Conservation (phyloP, 768 basidiomycete genomes). For the Lentinula guzmanii region DNA sequence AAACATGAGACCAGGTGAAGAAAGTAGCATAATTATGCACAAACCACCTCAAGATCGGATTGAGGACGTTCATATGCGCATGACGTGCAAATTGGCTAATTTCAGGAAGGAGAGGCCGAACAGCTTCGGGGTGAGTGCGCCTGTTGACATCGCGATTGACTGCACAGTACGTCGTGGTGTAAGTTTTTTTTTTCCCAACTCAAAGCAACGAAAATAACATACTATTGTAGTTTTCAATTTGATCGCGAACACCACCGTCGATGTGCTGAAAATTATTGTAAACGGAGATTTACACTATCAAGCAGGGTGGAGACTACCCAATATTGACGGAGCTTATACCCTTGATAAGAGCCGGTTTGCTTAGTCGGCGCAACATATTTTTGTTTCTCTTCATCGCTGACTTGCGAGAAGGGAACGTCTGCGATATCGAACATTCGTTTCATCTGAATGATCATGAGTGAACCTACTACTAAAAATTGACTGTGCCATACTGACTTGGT, state of each 20-base stretch:
- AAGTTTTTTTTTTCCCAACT: too few species aligned
- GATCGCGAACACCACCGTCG: slow-evolving; percentile 34
- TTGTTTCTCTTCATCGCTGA: slow-evolving; percentile 35
- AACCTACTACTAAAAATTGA: neutral
- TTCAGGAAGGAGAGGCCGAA: slow-evolving; percentile 23
- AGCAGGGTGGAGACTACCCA: slow-evolving; percentile 26
- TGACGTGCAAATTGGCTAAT: slow-evolving; percentile 21
- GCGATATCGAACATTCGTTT: slow-evolving; percentile 43
- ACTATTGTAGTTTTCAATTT: slow-evolving; percentile 39
- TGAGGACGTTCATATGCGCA: slow-evolving; percentile 21
- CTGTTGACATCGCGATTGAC: slow-evolving; percentile 27
- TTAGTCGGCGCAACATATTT: slow-evolving; percentile 31
- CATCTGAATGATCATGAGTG: slow-evolving; percentile 20
- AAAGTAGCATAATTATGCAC: neutral
- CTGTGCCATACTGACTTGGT: slow-evolving; percentile 23
- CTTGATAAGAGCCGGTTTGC: slow-evolving; percentile 41
- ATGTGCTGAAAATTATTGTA: slow-evolving; percentile 24
- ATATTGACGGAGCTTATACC: slow-evolving; percentile 46
- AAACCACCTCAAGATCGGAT: slow-evolving; percentile 24
- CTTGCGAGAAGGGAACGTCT: slow-evolving; percentile 34
- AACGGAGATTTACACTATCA: neutral
- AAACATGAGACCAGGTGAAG: neutral
- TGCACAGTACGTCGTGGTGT: slow-evolving; percentile 7
- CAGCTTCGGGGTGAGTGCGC: slow-evolving; percentile 26
- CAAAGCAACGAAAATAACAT: neutral